phyloP scores from a whole-genome alignment of 805 yeast genomes.

The Grigorovia jiainica region DNA sequence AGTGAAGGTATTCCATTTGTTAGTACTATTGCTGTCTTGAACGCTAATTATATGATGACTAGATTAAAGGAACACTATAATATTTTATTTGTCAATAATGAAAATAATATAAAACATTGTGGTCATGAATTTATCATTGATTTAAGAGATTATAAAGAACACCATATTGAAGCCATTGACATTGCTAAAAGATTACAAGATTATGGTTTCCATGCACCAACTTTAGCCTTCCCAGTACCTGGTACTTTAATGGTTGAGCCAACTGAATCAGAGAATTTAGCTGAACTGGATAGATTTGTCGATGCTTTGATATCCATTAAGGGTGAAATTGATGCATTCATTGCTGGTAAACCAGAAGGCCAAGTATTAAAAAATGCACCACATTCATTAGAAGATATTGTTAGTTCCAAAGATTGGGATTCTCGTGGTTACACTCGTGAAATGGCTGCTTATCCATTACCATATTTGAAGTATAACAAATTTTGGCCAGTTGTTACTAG shows the following conservation, averaged over 20 bases:
- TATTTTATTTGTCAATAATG: constrained; percentile 54
- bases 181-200: constrained; percentile 95
- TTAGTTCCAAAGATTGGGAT: constrained; percentile 65
- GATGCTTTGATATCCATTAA: constrained; percentile 80
- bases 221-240: constrained; percentile 97
- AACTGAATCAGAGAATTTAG: constrained; percentile 86
- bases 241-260: constrained; percentile 98
- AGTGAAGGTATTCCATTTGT: constrained; percentile 72
- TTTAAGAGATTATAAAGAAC: constrained; percentile 67
- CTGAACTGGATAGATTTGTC: constrained; percentile 83
- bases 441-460: constrained; percentile 86
- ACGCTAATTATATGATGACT: constrained; percentile 91
- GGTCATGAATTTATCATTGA: constrained; percentile 96
- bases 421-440: constrained; percentile 82
- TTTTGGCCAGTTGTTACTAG: constrained; percentile 95
- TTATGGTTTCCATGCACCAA: constrained; percentile 98
- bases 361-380: constrained; percentile 81
- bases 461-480: constrained; percentile 62
- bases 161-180: constrained; percentile 89
- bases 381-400: constrained; percentile 74
- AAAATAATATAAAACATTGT: constrained; percentile 54
- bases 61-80: constrained; percentile 61
- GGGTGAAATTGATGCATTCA: constrained; percentile 66
- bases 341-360: constrained; percentile 58
- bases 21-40: constrained; percentile 85